These are phyloP conservation scores for Suhomyces emberorum DNA, from an alignment of 805 yeast species.

Conservation along the genomic window DNA sequence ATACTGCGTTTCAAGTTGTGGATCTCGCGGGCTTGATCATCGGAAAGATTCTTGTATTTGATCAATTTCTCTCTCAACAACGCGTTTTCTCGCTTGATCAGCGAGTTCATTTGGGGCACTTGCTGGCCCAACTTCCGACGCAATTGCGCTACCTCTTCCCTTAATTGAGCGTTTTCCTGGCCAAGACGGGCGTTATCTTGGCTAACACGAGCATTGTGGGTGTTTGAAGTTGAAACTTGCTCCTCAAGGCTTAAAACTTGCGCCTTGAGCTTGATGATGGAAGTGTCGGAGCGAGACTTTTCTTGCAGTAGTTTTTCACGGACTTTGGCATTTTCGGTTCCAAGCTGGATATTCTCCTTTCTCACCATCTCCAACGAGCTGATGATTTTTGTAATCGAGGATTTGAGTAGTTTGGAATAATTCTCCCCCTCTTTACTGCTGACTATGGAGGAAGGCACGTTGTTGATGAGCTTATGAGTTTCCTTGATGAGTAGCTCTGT, in stretches of 20 bases:
- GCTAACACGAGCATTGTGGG: not conserved
- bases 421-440: conserved; percentile 24
- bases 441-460: conserved; percentile 18
- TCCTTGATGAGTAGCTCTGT: conserved; percentile 24
- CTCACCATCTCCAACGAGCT: conserved; percentile 9
- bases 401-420: conserved; percentile 22
- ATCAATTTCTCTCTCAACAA: conserved; percentile 31
- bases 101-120: conserved; percentile 17
- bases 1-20: not conserved
- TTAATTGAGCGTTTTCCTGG: conserved; percentile 6
- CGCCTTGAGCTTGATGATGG: not conserved
- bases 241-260: conserved; percentile 4
- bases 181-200: conserved; percentile 1
- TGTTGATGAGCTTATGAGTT: conserved; percentile 26
- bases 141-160: conserved; percentile 11
- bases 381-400: conserved; percentile 27
- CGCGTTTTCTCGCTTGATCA: conserved; percentile 24
- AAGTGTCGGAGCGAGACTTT: not conserved
- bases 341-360: conserved; percentile 3
- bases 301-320: not conserved
- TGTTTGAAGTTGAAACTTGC: not conserved
- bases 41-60: conserved; percentile 27
- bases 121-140: conserved; percentile 12
- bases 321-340: not conserved
- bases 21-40: not conserved